phyloP scores from a whole-genome alignment of 768 basidiomycete species.

The Suillus fuscotomentosus region DNA sequence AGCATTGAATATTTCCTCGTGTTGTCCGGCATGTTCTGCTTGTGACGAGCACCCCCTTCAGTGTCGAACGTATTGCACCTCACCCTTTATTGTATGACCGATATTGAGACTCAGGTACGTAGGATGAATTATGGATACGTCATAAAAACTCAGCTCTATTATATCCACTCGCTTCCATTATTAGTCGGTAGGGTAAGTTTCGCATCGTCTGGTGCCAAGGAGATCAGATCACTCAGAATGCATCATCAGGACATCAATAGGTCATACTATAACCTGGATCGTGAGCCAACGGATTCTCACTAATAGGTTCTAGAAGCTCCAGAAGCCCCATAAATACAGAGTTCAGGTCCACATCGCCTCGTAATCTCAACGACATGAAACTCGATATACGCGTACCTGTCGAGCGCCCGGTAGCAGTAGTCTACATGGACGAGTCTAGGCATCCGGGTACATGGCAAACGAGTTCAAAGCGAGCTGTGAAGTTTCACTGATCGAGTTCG shows the following conservation, averaged over 20 bases:
- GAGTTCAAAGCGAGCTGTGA: too few relatives aligned
- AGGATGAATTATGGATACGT: not conserved
- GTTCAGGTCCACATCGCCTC: not conserved
- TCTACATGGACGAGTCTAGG: not conserved
- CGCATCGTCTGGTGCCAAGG: too few relatives aligned
- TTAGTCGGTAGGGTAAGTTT: too few relatives aligned
- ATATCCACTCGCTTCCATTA: not conserved
- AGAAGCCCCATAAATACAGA: not conserved
- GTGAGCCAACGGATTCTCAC: not conserved
- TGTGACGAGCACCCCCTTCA: not conserved
- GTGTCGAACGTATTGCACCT: not conserved
- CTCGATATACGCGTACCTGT: not conserved
- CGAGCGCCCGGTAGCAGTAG: not conserved
- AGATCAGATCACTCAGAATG: too few relatives aligned
- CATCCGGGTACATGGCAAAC: not conserved
- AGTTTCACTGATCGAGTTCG: too few relatives aligned
- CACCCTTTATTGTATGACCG: not conserved
- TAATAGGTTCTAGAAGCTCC: not conserved
- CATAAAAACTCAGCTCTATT: not conserved
- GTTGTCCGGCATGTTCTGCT: not conserved
- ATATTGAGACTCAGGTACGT: not conserved
- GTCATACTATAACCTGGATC: not conserved
- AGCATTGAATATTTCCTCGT: not conserved
- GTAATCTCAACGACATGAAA: not conserved
- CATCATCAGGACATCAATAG: too few relatives aligned